phyloP scores from a whole-genome alignment of 1,139 yeast species.

The Blastobotrys indianensis region DNA sequence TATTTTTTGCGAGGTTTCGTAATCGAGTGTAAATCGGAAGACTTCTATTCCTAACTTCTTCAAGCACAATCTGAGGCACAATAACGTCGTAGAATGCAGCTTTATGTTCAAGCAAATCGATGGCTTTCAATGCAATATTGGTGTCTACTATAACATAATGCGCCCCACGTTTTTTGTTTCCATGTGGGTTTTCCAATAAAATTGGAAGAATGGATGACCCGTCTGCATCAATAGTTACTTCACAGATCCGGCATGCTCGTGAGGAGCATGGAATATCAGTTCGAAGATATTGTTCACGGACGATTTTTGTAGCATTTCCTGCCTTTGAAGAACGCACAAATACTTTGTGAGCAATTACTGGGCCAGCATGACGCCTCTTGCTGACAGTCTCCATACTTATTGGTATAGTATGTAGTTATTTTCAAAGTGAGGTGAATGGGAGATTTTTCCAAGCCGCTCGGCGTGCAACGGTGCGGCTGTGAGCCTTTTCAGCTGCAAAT shows the following conservation, averaged over 20 bases:
- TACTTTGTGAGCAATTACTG: slow-evolving; percentile 60
- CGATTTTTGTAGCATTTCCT: slow-evolving; percentile 86
- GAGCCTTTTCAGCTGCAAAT: no score
- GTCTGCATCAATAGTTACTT: slow-evolving; percentile 37
- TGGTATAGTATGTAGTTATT: no score
- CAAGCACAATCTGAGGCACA: slow-evolving; percentile 88
- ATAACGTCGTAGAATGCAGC: slow-evolving; percentile 83
- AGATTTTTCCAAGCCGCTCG: no score
- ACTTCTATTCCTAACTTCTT: slow-evolving; percentile 84
- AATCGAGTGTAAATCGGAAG: slow-evolving; percentile 83
- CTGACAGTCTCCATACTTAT: background rate
- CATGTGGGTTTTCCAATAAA: slow-evolving; percentile 43
- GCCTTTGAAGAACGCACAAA: slow-evolving; percentile 71
- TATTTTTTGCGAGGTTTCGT: slow-evolving; percentile 59
- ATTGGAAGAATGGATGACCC: slow-evolving; percentile 43
- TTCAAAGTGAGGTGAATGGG: no score
- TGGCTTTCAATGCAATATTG: slow-evolving; percentile 80
- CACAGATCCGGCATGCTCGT: slow-evolving; percentile 57
- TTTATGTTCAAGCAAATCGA: slow-evolving; percentile 77
- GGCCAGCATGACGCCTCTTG: slow-evolving; percentile 2
- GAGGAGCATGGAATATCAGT: slow-evolving; percentile 91
- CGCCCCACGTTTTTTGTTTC: slow-evolving; percentile 49
- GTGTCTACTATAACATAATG: slow-evolving; percentile 88
- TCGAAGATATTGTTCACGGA: slow-evolving; percentile 88
- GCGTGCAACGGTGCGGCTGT: no score